Evolutionary conservation across 2,329 filamentous ascomycete species (phyloP).

Genomic region (Xenosphaeropsis pyriputrescens): DNA sequence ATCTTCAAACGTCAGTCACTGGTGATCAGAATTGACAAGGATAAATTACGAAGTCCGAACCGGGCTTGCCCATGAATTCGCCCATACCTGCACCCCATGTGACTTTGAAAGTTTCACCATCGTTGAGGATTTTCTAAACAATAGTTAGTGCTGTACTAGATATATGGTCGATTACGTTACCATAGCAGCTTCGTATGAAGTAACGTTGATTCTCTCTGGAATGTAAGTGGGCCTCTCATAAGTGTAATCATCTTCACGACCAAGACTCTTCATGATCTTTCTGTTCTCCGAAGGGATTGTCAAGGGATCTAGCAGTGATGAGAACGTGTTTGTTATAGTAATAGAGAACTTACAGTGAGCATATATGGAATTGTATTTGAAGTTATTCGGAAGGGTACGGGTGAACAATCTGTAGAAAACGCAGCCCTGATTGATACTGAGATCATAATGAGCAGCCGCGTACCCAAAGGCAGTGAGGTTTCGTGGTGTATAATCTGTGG

Average conservation of each 20-base stretch:
- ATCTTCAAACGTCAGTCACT: constrained; percentile 15
- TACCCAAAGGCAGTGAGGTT: constrained; percentile 74
- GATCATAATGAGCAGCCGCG: constrained; percentile 56
- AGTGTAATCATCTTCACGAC: constrained; percentile 51
- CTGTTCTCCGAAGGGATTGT: constrained; percentile 36
- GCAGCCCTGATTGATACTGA: constrained; percentile 62
- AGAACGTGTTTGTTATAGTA: too few relatives aligned
- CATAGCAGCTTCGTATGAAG: constrained; percentile 44
- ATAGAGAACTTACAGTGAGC: constrained; percentile 32
- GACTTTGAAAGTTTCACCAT: constrained; percentile 43
- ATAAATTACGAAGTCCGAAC: constrained; percentile 27
- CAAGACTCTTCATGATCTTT: constrained; percentile 52
- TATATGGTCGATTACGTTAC: constrained; percentile 11
- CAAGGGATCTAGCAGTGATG: constrained; percentile 5
- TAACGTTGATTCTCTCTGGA: constrained; percentile 35
- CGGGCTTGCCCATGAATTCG: constrained; percentile 43
- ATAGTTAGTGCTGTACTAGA: too few relatives aligned
- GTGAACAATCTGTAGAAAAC: constrained; percentile 74
- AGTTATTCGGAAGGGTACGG: constrained; percentile 65
- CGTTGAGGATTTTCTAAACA: constrained; percentile 30
- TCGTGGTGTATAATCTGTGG: constrained; percentile 31
- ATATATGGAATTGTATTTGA: constrained; percentile 62
- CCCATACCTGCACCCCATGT: constrained; percentile 49
- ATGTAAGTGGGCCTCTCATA: constrained; percentile 43
- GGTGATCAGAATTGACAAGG: too few relatives aligned